phyloP scores from a whole-genome alignment of 345 rosid species.

The Citropsis articulata region DNA sequence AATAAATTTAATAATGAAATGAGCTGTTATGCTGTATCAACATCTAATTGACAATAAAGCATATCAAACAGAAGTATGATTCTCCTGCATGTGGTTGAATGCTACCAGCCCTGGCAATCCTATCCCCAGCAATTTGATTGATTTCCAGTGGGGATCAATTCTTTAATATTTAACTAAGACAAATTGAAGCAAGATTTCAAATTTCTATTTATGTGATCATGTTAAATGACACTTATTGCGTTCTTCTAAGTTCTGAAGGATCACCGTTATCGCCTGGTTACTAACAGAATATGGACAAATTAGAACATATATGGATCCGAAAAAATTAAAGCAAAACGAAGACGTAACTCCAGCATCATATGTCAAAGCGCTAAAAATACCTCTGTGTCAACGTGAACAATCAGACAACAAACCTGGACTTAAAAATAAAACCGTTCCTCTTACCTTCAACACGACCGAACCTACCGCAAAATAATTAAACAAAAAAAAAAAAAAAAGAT shows the following conservation, averaged over 20 bases:
- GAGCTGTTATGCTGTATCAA: constrained; percentile 1
- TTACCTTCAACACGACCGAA: not conserved
- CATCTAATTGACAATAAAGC: not conserved
- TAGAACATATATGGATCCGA: not conserved
- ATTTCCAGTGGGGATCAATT: not conserved
- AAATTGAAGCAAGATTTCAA: not conserved
- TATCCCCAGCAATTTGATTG: not conserved
- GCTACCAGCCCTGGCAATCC: not conserved
- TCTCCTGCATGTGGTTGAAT: not conserved
- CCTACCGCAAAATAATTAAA: not conserved
- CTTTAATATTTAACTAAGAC: no score
- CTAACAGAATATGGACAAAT: not conserved
- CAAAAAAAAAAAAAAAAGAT: not conserved
- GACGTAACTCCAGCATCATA: not conserved
- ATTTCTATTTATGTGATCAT: not conserved
- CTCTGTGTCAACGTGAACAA: not conserved
- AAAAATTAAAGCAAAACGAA: not conserved
- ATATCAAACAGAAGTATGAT: not conserved
- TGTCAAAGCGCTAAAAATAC: not conserved
- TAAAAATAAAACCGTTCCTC: not conserved
- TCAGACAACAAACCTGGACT: not conserved
- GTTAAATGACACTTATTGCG: not conserved
- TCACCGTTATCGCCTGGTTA: not conserved
- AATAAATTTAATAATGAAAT: constrained; percentile 15
- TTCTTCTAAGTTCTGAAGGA: not conserved